These are phyloP conservation scores for Austroboletus niveus DNA, from an alignment of 1,284 basidiomycete genomes.

Conservation along the genomic window DNA sequence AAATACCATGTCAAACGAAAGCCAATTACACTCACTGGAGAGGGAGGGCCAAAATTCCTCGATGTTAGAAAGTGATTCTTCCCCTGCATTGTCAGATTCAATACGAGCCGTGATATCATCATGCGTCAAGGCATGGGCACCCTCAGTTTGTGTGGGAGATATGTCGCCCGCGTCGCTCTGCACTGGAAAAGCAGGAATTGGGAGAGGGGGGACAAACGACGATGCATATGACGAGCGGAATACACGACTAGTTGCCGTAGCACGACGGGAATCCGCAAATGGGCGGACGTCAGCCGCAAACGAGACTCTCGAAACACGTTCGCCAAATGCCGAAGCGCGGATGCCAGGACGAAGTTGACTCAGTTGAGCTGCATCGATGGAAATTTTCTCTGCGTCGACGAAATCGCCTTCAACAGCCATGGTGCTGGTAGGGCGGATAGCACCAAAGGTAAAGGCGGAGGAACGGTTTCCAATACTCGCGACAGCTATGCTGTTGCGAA, in stretches of 20 bases:
- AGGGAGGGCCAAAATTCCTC: conserved; percentile 66
- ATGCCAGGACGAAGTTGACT: conserved; percentile 51
- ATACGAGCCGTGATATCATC: conserved; percentile 60
- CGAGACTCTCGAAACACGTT: conserved; percentile 61
- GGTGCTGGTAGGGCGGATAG: conserved; percentile 50
- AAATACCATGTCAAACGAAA: conserved; percentile 1
- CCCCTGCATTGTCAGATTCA: conserved; percentile 15
- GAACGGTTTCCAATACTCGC: conserved; percentile 40
- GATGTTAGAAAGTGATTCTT: conserved; percentile 31
- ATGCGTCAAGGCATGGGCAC: conserved; percentile 61
- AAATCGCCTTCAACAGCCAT: conserved; percentile 44
- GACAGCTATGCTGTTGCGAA: conserved; percentile 67
- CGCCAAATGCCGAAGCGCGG: conserved; percentile 42
- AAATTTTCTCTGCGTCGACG: conserved; percentile 30
- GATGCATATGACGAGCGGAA: conserved; percentile 45
- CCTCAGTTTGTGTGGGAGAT: conserved; percentile 68
- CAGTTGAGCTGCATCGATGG: conserved; percentile 47
- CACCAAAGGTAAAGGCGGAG: conserved; percentile 56
- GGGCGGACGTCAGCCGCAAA: conserved; percentile 71
- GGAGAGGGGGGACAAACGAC: conserved; percentile 54
- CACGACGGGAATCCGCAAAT: conserved; percentile 54
- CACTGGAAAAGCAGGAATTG: conserved; percentile 25
- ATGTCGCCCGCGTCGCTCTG: conserved; percentile 42
- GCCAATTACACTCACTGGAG: conserved; percentile 43
- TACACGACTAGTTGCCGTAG: conserved; percentile 49